Evolutionary conservation across 441 rosid genomes (phyloP), one percentile per base, ranked within the genome.

Genomic region (Arabidopsis hybrid): DNA sequence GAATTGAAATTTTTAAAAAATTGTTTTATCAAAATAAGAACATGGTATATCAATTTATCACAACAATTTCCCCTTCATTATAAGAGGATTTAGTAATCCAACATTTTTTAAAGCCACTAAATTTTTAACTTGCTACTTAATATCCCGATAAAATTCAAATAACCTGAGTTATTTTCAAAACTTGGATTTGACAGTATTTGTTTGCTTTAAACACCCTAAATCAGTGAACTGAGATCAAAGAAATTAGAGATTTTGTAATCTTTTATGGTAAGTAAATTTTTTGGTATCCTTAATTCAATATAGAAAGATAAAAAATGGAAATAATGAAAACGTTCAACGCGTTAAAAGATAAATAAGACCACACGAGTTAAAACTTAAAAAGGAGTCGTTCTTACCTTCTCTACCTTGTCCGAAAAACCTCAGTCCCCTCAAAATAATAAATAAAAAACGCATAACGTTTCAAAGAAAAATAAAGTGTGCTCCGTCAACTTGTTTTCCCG

Each of bases 391-490:
- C 21, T 8, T 60, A 51, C 60, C 34, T 35, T 12, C 8, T 35
- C 21, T n/a, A 72, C 70, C 57, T 72, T 78, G 78, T 78, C 81
- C 74, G 74, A 77, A 71, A 77, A 70, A 62, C 21, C 39, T 31
- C 53, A 56, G 7, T 6, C 60, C n/a, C 29, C 29, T 2, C 4
- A 26, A 26, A 26, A 26, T 26, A 26, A 26, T 26, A 26, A 26
- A 26, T 0, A 21, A 2, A 21, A 26, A 26, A 26, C 29, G 16
- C 4, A 16, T 32, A 49, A 35, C 14, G 46, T 16, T 58, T 58
- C 26, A 29, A 53, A 8, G 8, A 35, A 43, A 72, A 59, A 49
- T 39, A n/a, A 34, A n/a, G 43, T 43, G 34, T 39, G 35, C 8
- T 36, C 52, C 52, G 42, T 31, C 34, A 42, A 73, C 18, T 51